Evolutionary conservation across 176 grass and related monocot genomes (phyloP).

Genomic region (Zoysia japonica): DNA sequence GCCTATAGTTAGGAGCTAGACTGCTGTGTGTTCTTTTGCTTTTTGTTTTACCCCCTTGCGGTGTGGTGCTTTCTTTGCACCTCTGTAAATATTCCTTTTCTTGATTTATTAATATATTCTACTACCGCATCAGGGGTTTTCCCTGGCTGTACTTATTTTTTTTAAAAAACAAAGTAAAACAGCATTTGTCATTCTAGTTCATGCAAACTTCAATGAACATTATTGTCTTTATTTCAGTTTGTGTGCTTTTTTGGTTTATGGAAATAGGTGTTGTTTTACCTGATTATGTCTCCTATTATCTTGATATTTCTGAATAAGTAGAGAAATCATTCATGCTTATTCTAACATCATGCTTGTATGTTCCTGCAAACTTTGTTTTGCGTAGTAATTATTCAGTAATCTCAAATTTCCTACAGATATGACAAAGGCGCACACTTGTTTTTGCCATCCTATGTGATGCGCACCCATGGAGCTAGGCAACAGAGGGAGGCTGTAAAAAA

Average conservation of each 20-base stretch:
- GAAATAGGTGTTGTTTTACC: constrained; percentile 12
- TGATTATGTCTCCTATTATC: constrained; percentile 7
- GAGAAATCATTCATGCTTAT: constrained; percentile 7
- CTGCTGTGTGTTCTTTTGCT: no score
- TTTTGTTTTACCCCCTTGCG: no score
- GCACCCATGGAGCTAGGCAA: constrained; percentile 84
- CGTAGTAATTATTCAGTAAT: constrained; percentile 26
- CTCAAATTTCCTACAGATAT: constrained; percentile 61
- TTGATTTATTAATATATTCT: no score
- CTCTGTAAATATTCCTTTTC: no score
- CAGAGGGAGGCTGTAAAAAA: constrained; percentile 81
- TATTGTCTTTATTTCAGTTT: constrained; percentile 13
- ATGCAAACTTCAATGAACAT: not conserved
- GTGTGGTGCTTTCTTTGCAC: no score
- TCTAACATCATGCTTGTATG: not conserved
- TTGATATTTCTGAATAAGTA: not conserved
- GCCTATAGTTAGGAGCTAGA: no score
- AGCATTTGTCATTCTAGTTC: no score
- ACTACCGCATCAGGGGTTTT: no score
- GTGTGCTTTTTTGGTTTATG: constrained; percentile 1
- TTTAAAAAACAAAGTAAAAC: no score
- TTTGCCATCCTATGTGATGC: constrained; percentile 90
- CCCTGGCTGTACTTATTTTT: no score
- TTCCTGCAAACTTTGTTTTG: constrained; percentile 3
- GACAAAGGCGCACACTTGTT: constrained; percentile 90